Evolutionary conservation across 139 green algal species (phyloP).

Genomic region (Picochlorum sp.): DNA sequence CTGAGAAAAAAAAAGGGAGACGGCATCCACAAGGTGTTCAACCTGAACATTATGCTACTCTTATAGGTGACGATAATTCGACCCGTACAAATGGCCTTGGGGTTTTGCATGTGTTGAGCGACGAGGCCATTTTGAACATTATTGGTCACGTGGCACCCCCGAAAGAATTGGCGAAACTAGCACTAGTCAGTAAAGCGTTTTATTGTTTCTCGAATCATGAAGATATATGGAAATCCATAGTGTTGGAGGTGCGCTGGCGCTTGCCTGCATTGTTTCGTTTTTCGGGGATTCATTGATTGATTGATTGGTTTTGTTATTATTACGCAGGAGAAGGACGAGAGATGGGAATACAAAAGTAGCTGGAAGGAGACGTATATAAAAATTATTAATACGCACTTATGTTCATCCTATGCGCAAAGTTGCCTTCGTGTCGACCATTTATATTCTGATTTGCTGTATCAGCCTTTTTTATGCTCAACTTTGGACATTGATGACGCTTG

Average conservation of each 20-base stretch:
- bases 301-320: too few relatives aligned
- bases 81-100: slow-evolving; percentile 50
- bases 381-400: not conserved
- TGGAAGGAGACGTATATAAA: slow-evolving; percentile 50
- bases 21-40: not conserved
- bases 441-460: slow-evolving; percentile 79
- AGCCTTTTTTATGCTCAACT: slow-evolving; percentile 67
- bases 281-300: too few relatives aligned
- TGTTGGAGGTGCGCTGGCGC: too few relatives aligned
- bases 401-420: not conserved
- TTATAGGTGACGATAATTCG: not conserved
- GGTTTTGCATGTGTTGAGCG: slow-evolving; percentile 46
- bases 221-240: slow-evolving; percentile 80
- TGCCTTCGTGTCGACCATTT: slow-evolving; percentile 19
- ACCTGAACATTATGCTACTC: not conserved
- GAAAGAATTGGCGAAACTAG: slow-evolving; percentile 32
- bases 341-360: too few relatives aligned
- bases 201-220: slow-evolving; percentile 74
- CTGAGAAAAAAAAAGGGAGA: not conserved
- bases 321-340: too few relatives aligned
- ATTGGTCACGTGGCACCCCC: slow-evolving; percentile 31
- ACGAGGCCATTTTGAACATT: slow-evolving; percentile 66
- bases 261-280: too few relatives aligned
- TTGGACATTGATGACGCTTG: slow-evolving; percentile 52
- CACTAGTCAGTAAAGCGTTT: slow-evolving; percentile 34